A percentile compares a stretch with the other conserved stretches of the same genome.
phyloP scores from a whole-genome alignment of 345 rosid species.

The Populus ilicifolia region DNA sequence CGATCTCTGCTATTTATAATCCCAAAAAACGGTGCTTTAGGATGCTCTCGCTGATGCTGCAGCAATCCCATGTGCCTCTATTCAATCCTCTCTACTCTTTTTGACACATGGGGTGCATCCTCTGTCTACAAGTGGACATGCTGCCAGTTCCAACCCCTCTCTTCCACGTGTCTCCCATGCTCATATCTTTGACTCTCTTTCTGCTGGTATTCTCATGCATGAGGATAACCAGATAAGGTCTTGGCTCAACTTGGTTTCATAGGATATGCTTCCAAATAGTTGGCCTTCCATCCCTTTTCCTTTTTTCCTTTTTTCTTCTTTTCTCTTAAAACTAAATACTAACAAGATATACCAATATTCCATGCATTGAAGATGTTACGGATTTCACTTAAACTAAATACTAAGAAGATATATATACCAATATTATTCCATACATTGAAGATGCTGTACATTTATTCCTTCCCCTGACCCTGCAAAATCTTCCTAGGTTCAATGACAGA shows the following conservation, averaged over 20 bases:
- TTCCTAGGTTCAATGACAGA: not conserved
- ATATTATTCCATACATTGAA: conserved; percentile 8
- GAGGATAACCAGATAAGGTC: conserved; percentile 33
- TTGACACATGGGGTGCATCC: conserved; percentile 19
- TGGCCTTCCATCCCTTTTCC: conserved; percentile 9
- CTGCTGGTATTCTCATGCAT: conserved; percentile 5
- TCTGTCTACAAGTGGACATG: conserved; percentile 20
- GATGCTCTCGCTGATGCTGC: not conserved
- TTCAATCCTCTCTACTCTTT: not conserved
- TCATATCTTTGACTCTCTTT: conserved; percentile 15
- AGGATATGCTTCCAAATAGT: conserved; percentile 19
- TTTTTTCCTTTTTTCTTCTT: not conserved
- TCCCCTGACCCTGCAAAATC: not conserved
- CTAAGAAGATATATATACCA: conserved; percentile 1
- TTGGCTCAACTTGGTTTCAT: conserved; percentile 18
- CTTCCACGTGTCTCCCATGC: conserved; percentile 18
- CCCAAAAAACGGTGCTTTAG: conserved; percentile 18
- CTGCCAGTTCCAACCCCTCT: conserved; percentile 22
- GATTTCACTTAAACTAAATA: conserved; percentile 10
- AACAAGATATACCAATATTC: conserved; percentile 11
- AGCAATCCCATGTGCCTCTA: conserved; percentile 17
- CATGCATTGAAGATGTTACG: not conserved
- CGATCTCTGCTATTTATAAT: conserved; percentile 34
- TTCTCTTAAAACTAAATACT: conserved; percentile 6
- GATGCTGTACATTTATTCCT: not conserved